Percentiles rank a stretch among this genome's conserved stretches.
phyloP scores from a whole-genome alignment of 202 grass and related monocot species.

The Carex arenaria region DNA sequence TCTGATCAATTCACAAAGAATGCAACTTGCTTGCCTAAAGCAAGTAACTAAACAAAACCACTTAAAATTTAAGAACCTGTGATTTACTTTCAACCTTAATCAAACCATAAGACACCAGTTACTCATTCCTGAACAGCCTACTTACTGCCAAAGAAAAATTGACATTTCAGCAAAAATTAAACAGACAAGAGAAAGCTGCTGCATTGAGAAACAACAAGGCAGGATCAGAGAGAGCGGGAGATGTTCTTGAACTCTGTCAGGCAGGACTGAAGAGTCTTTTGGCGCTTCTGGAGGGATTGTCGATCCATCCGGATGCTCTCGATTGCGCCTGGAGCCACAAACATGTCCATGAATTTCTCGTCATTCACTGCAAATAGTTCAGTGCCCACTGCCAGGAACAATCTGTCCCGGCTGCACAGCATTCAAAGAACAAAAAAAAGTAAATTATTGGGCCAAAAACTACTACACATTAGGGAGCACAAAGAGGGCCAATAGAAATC shows the following conservation, averaged over 20 bases:
- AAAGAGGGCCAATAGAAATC: neutral
- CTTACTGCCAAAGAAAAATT: slow-evolving; percentile 15
- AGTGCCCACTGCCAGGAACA: slow-evolving; percentile 70
- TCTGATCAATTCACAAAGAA: too few relatives aligned
- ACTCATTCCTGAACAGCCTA: neutral
- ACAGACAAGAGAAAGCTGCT: neutral
- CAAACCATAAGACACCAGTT: neutral
- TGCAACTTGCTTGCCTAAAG: neutral
- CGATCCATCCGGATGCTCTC: slow-evolving; percentile 68
- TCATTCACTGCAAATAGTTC: slow-evolving; percentile 87
- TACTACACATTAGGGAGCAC: neutral
- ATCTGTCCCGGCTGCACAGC: slow-evolving; percentile 62
- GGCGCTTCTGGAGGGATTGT: slow-evolving; percentile 74
- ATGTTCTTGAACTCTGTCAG: slow-evolving; percentile 93
- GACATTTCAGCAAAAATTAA: neutral
- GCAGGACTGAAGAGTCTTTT: slow-evolving; percentile 79
- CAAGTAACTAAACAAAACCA: neutral
- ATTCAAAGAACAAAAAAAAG: slow-evolving; percentile 11
- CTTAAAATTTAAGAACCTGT: neutral
- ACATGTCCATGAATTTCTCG: slow-evolving; percentile 98
- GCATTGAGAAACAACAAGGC: neutral
- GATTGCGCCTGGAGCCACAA: slow-evolving; percentile 61
- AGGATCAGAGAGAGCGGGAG: slow-evolving; percentile 42
- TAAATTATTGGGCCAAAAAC: slow-evolving; percentile 11
- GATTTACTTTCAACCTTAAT: neutral